These are phyloP conservation scores for Hortiboletus campestris DNA, from an alignment of 768 basidiomycete genomes.

Conservation along the genomic window DNA sequence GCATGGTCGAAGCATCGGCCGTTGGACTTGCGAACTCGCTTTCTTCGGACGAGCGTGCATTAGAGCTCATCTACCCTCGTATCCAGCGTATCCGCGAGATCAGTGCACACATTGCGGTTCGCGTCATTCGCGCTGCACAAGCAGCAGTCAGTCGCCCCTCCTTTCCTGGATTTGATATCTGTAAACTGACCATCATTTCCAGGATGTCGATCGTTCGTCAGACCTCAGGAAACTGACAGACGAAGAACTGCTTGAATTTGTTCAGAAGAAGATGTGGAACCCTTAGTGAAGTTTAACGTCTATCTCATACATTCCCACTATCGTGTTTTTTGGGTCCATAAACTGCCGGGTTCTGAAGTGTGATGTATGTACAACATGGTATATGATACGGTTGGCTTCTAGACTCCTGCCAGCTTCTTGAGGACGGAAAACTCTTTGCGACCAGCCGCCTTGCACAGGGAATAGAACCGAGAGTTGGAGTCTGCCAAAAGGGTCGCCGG, in stretches of 20 bases:
- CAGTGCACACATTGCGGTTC: slow-evolving; percentile 66
- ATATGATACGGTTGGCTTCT: background rate
- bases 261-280: slow-evolving; percentile 72
- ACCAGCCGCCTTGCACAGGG: slow-evolving; percentile 72
- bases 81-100: slow-evolving; percentile 86
- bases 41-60: slow-evolving; percentile 61
- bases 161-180: slow-evolving; percentile 19
- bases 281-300: slow-evolving; percentile 36
- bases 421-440: slow-evolving; percentile 66
- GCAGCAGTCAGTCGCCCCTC: slow-evolving; percentile 50
- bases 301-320: background rate
- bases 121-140: slow-evolving; percentile 81
- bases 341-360: background rate
- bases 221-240: slow-evolving; percentile 60
- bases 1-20: slow-evolving; percentile 87
- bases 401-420: slow-evolving; percentile 58
- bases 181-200: slow-evolving; percentile 3
- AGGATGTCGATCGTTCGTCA: slow-evolving; percentile 55
- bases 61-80: slow-evolving; percentile 78
- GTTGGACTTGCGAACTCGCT: slow-evolving; percentile 76
- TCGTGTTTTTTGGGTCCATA: background rate
- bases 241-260: slow-evolving; percentile 48
- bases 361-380: slow-evolving; percentile 7
- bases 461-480: slow-evolving; percentile 58
- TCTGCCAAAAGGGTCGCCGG: slow-evolving; percentile 57